These are phyloP conservation scores for Vicia faba DNA, from an alignment of 306 rosid genomes.

Conservation along the genomic window DNA sequence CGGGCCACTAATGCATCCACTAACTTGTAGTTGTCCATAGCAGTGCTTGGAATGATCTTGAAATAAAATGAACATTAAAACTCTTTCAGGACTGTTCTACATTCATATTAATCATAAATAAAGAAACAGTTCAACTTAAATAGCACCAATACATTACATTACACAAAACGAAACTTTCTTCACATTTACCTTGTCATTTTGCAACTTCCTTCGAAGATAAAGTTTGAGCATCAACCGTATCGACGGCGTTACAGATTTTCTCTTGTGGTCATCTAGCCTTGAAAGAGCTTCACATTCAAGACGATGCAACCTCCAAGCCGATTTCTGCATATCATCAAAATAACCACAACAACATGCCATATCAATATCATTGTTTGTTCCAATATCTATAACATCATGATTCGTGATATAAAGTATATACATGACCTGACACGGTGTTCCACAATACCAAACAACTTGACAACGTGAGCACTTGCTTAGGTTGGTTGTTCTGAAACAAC, in stretches of 20 bases:
- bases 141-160: conserved; percentile 25
- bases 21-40: conserved; percentile 71
- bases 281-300: conserved; percentile 81
- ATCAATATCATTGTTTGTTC: neutral
- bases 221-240: conserved; percentile 81
- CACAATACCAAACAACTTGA: conserved; percentile 65
- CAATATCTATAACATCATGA: no score
- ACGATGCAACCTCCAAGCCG: conserved; percentile 89
- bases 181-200: conserved; percentile 63
- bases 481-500: conserved; percentile 56
- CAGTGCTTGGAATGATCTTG: conserved; percentile 64
- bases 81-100: neutral
- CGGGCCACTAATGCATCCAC: conserved; percentile 86
- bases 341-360: neutral
- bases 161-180: conserved; percentile 8
- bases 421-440: conserved; percentile 65
- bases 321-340: conserved; percentile 53
- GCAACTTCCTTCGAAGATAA: conserved; percentile 67
- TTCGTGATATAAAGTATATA: neutral
- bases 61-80: conserved; percentile 33
- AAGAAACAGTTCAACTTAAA: conserved; percentile 6
- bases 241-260: conserved; percentile 79
- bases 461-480: conserved; percentile 75
- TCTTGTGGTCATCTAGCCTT: conserved; percentile 57
- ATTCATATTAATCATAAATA: neutral